Percentiles rank a stretch among this genome's conserved stretches.
Conservation (phyloP, 2,329 filamentous ascomycete species). For the Cladosporium halotolerans region DNA sequence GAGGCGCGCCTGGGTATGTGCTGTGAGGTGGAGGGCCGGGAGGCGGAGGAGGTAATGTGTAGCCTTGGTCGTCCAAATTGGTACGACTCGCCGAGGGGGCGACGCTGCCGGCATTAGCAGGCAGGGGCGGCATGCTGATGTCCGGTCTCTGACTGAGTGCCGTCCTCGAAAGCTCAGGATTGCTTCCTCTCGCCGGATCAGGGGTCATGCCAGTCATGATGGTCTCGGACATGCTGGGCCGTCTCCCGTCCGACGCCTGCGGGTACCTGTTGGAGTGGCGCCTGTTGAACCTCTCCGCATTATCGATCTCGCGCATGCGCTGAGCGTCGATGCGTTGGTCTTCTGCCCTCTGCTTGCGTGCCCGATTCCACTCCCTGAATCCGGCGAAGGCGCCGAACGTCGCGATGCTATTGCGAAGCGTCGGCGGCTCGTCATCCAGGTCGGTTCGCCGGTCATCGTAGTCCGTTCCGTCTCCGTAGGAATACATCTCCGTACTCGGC, state of each 20-base stretch:
- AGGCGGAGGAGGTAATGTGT: constrained; percentile 25
- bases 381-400: constrained; percentile 30
- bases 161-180: constrained; percentile 38
- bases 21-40: constrained; percentile 30
- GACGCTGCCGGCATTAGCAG: constrained; percentile 26
- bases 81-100: constrained; percentile 9
- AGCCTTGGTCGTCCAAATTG: constrained; percentile 7
- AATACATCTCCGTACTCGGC: constrained; percentile 12
- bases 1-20: constrained; percentile 16
- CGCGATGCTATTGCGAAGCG: constrained; percentile 43
- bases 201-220: constrained; percentile 26
- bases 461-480: constrained; percentile 32
- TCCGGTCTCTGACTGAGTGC: constrained; percentile 20
- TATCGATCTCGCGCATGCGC: constrained; percentile 42
- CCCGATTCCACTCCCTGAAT: constrained; percentile 40
- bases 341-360: constrained; percentile 51
- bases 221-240: constrained; percentile 26
- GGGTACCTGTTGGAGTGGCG: constrained; percentile 26
- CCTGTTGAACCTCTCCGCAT: constrained; percentile 31
- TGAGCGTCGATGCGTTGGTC: constrained; percentile 54
- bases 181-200: constrained; percentile 38
- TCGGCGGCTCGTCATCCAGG: constrained; percentile 24
- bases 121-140: constrained; percentile 29
- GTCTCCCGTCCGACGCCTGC: constrained; percentile 23
- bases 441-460: constrained; percentile 23